These are phyloP conservation scores for Avena eriantha DNA, from an alignment of 176 grass and related monocot species.

Conservation along the genomic window DNA sequence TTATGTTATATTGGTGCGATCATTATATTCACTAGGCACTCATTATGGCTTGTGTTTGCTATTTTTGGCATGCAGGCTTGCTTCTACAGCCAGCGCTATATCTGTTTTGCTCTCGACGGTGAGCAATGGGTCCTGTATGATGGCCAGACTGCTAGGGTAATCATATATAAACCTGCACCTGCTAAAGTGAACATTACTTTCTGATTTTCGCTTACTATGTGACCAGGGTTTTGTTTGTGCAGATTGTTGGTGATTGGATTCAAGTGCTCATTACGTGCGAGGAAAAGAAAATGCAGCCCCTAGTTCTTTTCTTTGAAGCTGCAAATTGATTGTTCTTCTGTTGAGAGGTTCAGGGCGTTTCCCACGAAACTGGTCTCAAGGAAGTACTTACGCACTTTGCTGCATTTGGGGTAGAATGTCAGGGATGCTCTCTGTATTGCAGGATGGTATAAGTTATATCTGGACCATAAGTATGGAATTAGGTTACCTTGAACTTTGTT, in stretches of 20 bases:
- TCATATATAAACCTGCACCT: neutral
- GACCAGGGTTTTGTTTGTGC: slow-evolving; percentile 34
- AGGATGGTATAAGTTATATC: no score
- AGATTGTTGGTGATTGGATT: slow-evolving; percentile 82
- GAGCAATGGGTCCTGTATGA: slow-evolving; percentile 93
- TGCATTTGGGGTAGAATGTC: neutral
- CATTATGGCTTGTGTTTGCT: neutral
- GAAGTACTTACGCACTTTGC: neutral
- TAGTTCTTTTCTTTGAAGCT: slow-evolving; percentile 92
- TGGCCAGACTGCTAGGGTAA: slow-evolving; percentile 94
- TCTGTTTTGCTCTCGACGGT: slow-evolving; percentile 87
- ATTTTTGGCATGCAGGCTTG: slow-evolving; percentile 64
- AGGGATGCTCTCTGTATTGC: neutral
- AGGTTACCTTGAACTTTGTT: neutral
- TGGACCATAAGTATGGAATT: neutral
- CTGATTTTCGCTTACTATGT: neutral
- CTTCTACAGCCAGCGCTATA: slow-evolving; percentile 88
- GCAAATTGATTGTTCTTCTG: slow-evolving; percentile 55
- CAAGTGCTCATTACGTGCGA: slow-evolving; percentile 85
- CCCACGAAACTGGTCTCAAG: neutral
- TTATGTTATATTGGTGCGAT: neutral
- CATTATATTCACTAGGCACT: slow-evolving; percentile 49
- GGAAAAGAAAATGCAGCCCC: slow-evolving; percentile 80
- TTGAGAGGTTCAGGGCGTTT: neutral
- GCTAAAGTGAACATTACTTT: neutral